These are phyloP conservation scores for Boletus pseudopeckii DNA, from an alignment of 768 basidiomycete species.

Conservation along the genomic window DNA sequence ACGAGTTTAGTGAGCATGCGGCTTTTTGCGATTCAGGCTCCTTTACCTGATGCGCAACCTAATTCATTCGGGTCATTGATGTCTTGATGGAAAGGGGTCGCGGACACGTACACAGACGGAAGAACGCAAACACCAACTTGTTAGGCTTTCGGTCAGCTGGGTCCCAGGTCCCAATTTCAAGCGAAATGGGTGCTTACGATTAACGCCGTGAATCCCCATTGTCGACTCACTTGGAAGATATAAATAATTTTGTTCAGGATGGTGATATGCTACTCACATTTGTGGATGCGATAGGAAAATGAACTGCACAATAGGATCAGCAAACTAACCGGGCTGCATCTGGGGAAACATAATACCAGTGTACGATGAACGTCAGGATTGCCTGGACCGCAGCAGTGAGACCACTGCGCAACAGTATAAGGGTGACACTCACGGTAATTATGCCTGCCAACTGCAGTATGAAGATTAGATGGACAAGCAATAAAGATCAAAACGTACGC, in stretches of 20 bases:
- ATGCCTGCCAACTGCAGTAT: constrained; percentile 23
- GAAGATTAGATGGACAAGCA: neutral
- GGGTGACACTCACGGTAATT: constrained; percentile 27
- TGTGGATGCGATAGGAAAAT: constrained; percentile 13
- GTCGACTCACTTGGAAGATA: constrained; percentile 22
- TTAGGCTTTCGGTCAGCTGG: neutral
- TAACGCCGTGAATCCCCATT: constrained; percentile 31
- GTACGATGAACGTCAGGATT: constrained; percentile 47
- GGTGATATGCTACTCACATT: constrained; percentile 1
- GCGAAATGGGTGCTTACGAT: constrained; percentile 29
- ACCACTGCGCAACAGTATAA: neutral
- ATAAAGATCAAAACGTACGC: constrained; percentile 2
- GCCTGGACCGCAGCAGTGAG: constrained; percentile 35
- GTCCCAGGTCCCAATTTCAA: neutral
- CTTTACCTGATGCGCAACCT: constrained; percentile 36
- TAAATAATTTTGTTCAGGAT: neutral
- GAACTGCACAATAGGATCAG: neutral
- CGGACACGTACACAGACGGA: constrained; percentile 29
- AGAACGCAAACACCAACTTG: constrained; percentile 29
- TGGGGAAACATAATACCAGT: constrained; percentile 36
- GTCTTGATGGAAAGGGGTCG: neutral
- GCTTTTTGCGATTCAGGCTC: neutral
- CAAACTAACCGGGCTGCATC: neutral
- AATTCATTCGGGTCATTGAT: constrained; percentile 1
- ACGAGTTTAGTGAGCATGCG: constrained; percentile 12